Evolutionary conservation across 1,139 yeast genomes (phyloP).

Genomic region (Blastobotrys aristatus): DNA sequence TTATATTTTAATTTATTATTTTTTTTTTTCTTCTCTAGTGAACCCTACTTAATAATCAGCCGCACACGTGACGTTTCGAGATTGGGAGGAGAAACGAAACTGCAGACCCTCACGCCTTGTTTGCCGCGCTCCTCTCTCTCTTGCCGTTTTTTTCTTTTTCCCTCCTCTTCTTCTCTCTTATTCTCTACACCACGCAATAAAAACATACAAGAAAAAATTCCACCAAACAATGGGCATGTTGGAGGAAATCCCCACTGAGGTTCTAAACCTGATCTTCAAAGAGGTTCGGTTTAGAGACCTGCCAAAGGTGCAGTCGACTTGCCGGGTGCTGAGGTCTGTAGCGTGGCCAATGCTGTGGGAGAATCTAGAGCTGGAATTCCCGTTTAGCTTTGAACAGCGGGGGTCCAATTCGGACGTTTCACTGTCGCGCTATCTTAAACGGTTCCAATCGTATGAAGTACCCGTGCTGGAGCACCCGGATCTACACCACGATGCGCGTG

Average conservation of each 20-base stretch:
- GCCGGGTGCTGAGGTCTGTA: neutral
- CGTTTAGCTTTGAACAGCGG: neutral
- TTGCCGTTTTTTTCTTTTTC: too few relatives aligned
- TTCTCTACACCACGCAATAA: too few relatives aligned
- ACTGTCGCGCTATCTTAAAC: neutral
- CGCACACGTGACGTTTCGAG: too few relatives aligned
- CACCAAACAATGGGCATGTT: neutral
- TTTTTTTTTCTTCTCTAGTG: too few relatives aligned
- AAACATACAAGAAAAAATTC: too few relatives aligned
- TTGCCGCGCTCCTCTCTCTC: too few relatives aligned
- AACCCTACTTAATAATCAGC: too few relatives aligned
- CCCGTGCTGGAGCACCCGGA: constrained; percentile 1
- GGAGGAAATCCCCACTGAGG: neutral
- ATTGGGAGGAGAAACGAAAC: too few relatives aligned
- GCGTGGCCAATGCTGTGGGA: constrained; percentile 4
- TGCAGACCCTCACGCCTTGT: too few relatives aligned
- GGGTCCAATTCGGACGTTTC: neutral
- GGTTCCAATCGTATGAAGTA: constrained; percentile 1
- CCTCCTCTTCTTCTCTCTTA: too few relatives aligned
- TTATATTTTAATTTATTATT: too few relatives aligned
- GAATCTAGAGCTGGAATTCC: constrained; percentile 3
- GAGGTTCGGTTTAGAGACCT: neutral
- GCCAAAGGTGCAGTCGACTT: constrained; percentile 3
- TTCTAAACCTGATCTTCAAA: constrained; percentile 2
- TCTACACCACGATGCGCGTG: neutral